A percentile compares a stretch with the other conserved stretches of the same genome.
Conservation (phyloP, 352 stramenopile species). For the Phytophthora pini region DNA sequence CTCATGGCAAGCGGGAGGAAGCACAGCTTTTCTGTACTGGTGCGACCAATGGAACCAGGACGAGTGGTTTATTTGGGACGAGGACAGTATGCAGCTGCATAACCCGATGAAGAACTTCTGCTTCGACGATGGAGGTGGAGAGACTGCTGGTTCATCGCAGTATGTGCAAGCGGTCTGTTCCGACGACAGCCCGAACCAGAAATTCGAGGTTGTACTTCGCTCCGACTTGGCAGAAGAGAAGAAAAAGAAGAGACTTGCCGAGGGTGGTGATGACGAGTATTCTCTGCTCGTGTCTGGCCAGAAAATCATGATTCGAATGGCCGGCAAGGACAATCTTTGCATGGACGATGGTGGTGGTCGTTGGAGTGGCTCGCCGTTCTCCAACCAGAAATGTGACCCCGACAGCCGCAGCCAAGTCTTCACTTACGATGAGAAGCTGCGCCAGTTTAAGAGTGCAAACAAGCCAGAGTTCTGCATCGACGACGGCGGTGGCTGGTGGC, state of each 20-base stretch:
- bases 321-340: conserved; percentile 38
- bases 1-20: conserved; percentile 16
- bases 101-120: conserved; percentile 43
- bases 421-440: conserved; percentile 26
- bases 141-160: not conserved
- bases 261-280: conserved; percentile 17
- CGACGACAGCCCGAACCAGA: conserved; percentile 19
- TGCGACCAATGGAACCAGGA: conserved; percentile 37
- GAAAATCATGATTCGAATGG: conserved; percentile 33
- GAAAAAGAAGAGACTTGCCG: conserved; percentile 15
- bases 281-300: conserved; percentile 19
- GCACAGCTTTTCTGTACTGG: conserved; percentile 22
- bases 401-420: conserved; percentile 37
- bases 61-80: conserved; percentile 34
- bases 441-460: conserved; percentile 23
- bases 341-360: conserved; percentile 42
- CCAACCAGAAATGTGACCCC: conserved; percentile 25
- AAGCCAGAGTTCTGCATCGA: conserved; percentile 36
- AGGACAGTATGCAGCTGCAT: conserved; percentile 29
- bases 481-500: conserved; percentile 25
- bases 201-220: conserved; percentile 25
- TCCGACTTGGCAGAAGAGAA: conserved; percentile 6
- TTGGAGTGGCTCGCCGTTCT: conserved; percentile 29
- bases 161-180: conserved; percentile 19
- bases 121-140: conserved; percentile 37